phyloP scores from a whole-genome alignment of 148 eudicot species.

The Spergularia marina region DNA sequence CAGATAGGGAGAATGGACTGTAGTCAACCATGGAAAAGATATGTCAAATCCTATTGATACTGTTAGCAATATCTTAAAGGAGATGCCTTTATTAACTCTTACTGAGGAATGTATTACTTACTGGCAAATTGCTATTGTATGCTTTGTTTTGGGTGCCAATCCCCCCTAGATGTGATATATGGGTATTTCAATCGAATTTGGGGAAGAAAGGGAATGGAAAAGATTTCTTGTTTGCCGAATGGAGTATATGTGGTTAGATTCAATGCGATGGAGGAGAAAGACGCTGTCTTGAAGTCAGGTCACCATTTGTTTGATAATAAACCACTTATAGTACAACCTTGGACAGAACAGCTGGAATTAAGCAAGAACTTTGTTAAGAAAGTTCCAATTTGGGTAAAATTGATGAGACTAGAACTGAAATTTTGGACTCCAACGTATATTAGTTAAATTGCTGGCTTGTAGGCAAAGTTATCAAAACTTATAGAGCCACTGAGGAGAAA shows the following conservation, averaged over 20 bases:
- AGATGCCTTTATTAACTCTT: too few species aligned
- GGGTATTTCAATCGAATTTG: neutral
- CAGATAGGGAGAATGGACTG: too few species aligned
- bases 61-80: too few species aligned
- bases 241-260: neutral
- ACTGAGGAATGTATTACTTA: neutral
- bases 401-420: neutral
- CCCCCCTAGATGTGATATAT: neutral
- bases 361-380: neutral
- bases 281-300: neutral
- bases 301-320: neutral
- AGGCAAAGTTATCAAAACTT: too few species aligned
- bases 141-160: neutral
- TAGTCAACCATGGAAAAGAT: too few species aligned
- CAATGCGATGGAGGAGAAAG: neutral
- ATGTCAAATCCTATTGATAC: too few species aligned
- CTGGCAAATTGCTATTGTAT: neutral
- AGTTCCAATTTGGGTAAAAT: neutral
- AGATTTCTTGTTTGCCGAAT: neutral
- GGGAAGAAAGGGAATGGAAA: neutral
- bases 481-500: too few species aligned
- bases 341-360: neutral
- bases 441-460: too few species aligned
- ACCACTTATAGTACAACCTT: neutral
- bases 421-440: too few species aligned